phyloP scores from a whole-genome alignment of 2,329 filamentous ascomycete genomes.

The Diaporthe vexans region DNA sequence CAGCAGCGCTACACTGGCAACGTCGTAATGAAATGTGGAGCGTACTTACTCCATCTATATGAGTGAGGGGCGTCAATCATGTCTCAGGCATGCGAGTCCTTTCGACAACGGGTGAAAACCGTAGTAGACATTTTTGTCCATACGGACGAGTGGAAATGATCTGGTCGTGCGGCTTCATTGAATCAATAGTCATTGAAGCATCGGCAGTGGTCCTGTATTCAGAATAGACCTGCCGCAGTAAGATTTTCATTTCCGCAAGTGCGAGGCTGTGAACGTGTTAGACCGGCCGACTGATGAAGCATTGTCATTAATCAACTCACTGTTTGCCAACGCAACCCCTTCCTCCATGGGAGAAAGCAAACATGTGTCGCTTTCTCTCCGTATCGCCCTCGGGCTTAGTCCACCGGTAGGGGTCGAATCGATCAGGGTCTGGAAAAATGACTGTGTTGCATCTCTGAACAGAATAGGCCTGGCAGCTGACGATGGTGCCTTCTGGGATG shows the following conservation, averaged over 20 bases:
- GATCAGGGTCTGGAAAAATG: slow-evolving; percentile 84
- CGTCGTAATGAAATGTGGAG: too few species aligned
- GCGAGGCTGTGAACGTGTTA: slow-evolving; percentile 58
- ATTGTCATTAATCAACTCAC: neutral
- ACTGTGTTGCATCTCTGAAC: slow-evolving; percentile 70
- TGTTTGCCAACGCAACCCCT: slow-evolving; percentile 77
- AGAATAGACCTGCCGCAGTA: slow-evolving; percentile 74
- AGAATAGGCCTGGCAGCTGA: slow-evolving; percentile 73
- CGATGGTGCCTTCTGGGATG: slow-evolving; percentile 68
- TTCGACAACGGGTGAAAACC: slow-evolving; percentile 51
- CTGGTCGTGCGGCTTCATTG: slow-evolving; percentile 77
- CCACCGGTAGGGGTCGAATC: slow-evolving; percentile 87
- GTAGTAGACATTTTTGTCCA: slow-evolving; percentile 70
- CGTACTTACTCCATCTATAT: too few species aligned
- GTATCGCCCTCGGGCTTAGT: slow-evolving; percentile 81
- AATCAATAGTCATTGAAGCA: slow-evolving; percentile 63
- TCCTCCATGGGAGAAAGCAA: slow-evolving; percentile 76
- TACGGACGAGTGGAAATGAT: slow-evolving; percentile 75
- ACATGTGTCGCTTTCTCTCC: slow-evolving; percentile 74
- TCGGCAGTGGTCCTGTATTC: slow-evolving; percentile 69
- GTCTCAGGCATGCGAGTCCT: slow-evolving; percentile 47
- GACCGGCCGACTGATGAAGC: neutral
- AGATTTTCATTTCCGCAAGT: slow-evolving; percentile 77
- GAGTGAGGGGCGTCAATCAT: neutral
- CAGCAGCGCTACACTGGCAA: too few species aligned